Evolutionary conservation across 2,329 filamentous ascomycete genomes (phyloP), one percentile per base, ranked within the genome.

Genomic region (Colletotrichum simmondsii): DNA sequence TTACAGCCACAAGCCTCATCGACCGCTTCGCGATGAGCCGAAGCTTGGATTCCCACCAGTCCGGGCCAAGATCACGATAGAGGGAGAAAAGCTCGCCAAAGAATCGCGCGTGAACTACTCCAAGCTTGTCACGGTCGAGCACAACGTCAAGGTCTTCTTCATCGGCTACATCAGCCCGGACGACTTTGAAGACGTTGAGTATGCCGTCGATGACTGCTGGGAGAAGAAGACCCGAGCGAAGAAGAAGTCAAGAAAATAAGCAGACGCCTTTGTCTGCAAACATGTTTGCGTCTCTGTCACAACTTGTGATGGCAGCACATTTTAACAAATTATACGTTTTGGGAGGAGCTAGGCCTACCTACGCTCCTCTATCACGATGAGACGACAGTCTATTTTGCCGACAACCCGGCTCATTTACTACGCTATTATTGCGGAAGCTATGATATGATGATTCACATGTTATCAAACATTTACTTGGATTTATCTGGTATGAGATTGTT

Each of bases 41-140:
- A 63, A 76, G 0, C 82, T 89, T 10, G 89, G 89, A 0, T 89
- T 87, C 62, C 42, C 75, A 0, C 84, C 88, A 0, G 83, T 90
- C 46, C 80, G 80, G 32, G 82, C 89, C 54, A 78, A 82, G 1
- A 83, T 90, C 24, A 81, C 78, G 24, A 79, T 82, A 4, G 78
- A 81, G 16, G 82, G 81, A 37, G 87, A 90, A 72, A 84, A 79
- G 66, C 81, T 91, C 7, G 81, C 82, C 12, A 82, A 75, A 35
- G 85, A 87, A 73, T 91, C 89, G 14, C 85, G 89, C 5, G 84
- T 90, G 75, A 90, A 91, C 79, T 91, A 90, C 78, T 86, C 87
- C 5, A 90, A 90, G 74, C 80, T 88, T 6, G 83, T 85, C 32
- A 89, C 87, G 3, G 82, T 91, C 30, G 88, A 90, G 77, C 89